phyloP scores from a whole-genome alignment of 176 grass and related monocot species.

The Raddia guianensis region DNA sequence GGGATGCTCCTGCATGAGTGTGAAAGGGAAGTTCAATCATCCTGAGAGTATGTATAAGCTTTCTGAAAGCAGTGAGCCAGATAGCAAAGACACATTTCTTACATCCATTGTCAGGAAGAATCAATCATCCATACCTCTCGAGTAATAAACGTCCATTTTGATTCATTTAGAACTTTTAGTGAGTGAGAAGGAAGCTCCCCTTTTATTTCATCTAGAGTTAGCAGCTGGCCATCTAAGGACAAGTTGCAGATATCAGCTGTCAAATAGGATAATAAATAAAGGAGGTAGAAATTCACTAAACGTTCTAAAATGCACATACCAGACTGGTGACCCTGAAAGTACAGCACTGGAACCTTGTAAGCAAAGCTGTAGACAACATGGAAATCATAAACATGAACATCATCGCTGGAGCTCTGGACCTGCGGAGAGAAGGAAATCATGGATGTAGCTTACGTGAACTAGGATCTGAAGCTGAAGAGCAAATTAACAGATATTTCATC shows the following conservation, averaged over 20 bases:
- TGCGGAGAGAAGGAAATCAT: constrained; percentile 43
- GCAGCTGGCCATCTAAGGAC: constrained; percentile 63
- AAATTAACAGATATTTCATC: background rate
- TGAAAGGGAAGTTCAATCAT: background rate
- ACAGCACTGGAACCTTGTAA: constrained; percentile 82
- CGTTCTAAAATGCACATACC: constrained; percentile 43
- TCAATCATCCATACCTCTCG: constrained; percentile 60
- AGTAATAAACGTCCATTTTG: constrained; percentile 94
- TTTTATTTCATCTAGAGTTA: constrained; percentile 74
- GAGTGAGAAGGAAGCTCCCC: constrained; percentile 60
- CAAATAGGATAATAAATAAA: constrained; percentile 32
- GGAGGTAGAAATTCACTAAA: background rate
- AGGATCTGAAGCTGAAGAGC: background rate
- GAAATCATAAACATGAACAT: constrained; percentile 74
- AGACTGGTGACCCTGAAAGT: constrained; percentile 68
- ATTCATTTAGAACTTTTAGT: constrained; percentile 56
- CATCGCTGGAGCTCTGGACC: constrained; percentile 50
- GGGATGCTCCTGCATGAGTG: constrained; percentile 80
- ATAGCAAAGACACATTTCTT: background rate
- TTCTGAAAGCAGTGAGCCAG: background rate
- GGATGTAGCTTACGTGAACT: background rate
- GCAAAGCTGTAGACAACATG: constrained; percentile 86
- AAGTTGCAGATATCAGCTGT: constrained; percentile 21
- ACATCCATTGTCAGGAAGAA: background rate
- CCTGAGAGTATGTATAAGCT: background rate